Base-by-base conservation (phyloP, 257 asterid species). In the Cinchona pubescens region DNA sequence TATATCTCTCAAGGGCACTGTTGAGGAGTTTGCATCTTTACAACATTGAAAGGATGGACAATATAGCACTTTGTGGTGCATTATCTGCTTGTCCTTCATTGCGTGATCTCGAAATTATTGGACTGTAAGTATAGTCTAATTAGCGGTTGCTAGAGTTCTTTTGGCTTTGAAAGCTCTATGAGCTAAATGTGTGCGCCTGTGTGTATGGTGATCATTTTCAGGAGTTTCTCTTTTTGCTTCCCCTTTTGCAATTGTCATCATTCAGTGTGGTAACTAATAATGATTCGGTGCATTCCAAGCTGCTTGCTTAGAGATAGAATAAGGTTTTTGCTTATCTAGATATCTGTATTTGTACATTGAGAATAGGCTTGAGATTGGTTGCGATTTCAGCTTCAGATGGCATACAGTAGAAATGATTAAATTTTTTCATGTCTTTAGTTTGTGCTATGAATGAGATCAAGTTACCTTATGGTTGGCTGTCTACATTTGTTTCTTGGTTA, bases 11-110 rank as follows among this genome's bases (percentile, higher is more conserved):
- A 48, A 93, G 97, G 87, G 83, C 90, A 51, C 78, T 86, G 14
- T 73, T 93, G 87, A 91, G 83, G 82, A 87, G 86, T 78, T 79
- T 93, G 76, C 91, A 91, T 80, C 98, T 93, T 68, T 90, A 87
- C 80, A 88, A 91, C 82, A 91, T 91, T 59, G 96, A 93, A 82
- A 87, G 94, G 67, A 76, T 91, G 87, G 97, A 90, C 79, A 86
- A 85, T 71, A 48, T 83, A 42, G 87, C 96, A 62, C 83, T 93
- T 71, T 85, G 86, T 58, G 83, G 83, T 66, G 98, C 97, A 76
- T 67, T 93, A 82, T 81, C 89, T 72, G 89, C 92, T 56, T 93
- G 98, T 56, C 89, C 96, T 55, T 81, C 88, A 68, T 75, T 93
- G 80, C 85, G 76, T 71, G 98, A 90, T 85, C 87, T 93, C 37